Percentiles rank a stretch among this genome's conserved stretches.
Conservation (phyloP, 495 filamentous ascomycete species). For the Xylaria flabelliformis region DNA sequence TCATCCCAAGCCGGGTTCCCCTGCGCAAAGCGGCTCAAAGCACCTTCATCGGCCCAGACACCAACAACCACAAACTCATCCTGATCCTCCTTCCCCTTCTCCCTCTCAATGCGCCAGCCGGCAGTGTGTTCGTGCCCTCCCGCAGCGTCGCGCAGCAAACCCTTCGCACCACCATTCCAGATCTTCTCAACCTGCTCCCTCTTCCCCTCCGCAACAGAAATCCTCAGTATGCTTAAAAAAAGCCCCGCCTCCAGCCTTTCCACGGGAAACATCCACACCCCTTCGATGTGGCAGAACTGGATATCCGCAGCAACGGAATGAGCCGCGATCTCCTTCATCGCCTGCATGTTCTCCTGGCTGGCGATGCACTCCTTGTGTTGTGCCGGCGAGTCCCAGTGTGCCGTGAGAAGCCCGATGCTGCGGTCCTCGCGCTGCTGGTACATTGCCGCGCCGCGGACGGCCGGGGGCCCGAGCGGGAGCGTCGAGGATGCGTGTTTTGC, state of each 20-base stretch:
- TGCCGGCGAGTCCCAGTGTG: conserved; percentile 25
- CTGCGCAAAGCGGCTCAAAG: conserved; percentile 1
- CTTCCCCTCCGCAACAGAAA: not conserved
- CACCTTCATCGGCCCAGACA: conserved; percentile 20
- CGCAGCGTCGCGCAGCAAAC: conserved; percentile 34
- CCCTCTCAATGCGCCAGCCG: conserved; percentile 54
- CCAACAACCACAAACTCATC: conserved; percentile 32
- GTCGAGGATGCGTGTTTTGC: conserved; percentile 22
- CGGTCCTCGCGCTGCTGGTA: conserved; percentile 24
- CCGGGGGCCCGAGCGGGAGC: conserved; percentile 18
- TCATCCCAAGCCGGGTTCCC: conserved; percentile 6
- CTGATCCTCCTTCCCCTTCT: conserved; percentile 46
- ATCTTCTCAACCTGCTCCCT: conserved; percentile 4
- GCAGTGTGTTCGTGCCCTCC: conserved; percentile 50
- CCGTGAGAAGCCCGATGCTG: conserved; percentile 21
- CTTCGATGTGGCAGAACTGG: conserved; percentile 29
- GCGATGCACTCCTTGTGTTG: conserved; percentile 23
- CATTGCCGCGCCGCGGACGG: conserved; percentile 24
- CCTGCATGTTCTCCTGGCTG: conserved; percentile 27
- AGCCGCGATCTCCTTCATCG: conserved; percentile 31
- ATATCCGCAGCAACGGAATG: conserved; percentile 17
- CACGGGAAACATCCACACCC: conserved; percentile 5
- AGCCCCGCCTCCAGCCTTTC: conserved; percentile 21
- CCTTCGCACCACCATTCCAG: not conserved
- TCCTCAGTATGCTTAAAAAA: conserved; percentile 20